Evolutionary conservation across 208 protist genomes (phyloP).

Genomic region (Phytomonas sp.): DNA sequence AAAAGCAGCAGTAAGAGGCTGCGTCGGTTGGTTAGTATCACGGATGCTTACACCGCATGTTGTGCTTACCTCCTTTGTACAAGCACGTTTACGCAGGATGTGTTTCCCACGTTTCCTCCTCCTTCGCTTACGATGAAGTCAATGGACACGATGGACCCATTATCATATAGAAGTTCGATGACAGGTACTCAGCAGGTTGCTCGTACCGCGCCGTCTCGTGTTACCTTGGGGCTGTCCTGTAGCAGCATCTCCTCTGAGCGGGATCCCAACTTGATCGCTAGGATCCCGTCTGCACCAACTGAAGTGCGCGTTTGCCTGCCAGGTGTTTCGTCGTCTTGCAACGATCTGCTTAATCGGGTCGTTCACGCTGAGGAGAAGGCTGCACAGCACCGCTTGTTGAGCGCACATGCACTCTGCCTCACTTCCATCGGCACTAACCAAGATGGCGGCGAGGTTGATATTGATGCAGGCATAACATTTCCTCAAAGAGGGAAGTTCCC

Average conservation of each 20-base stretch:
- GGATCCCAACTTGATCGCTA: not conserved
- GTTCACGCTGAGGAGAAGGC: not conserved
- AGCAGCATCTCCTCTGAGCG: not conserved
- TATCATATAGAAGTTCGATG: not conserved
- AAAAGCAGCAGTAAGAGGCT: conserved; percentile 11
- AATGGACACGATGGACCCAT: not conserved
- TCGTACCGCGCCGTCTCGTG: not conserved
- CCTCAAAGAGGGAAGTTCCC: not conserved
- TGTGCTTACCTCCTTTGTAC: conserved; percentile 67
- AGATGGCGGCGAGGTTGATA: not conserved
- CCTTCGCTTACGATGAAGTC: not conserved
- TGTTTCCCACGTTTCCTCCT: conserved; percentile 19
- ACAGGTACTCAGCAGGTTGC: not conserved
- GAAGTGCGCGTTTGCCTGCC: not conserved
- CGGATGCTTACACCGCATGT: conserved; percentile 52
- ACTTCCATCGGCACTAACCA: not conserved
- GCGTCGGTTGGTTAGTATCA: conserved; percentile 23
- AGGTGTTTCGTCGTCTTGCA: not conserved
- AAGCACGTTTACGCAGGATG: conserved; percentile 30
- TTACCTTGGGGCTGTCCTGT: not conserved
- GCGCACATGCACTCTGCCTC: not conserved
- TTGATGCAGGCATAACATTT: not conserved
- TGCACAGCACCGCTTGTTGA: not conserved
- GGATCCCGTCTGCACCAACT: not conserved
- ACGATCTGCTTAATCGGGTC: not conserved